Percentiles rank a stretch among this genome's conserved stretches.
These are phyloP conservation scores for Tardiomyces depauwii DNA, from an alignment of 1,139 yeast genomes.

Conservation along the genomic window DNA sequence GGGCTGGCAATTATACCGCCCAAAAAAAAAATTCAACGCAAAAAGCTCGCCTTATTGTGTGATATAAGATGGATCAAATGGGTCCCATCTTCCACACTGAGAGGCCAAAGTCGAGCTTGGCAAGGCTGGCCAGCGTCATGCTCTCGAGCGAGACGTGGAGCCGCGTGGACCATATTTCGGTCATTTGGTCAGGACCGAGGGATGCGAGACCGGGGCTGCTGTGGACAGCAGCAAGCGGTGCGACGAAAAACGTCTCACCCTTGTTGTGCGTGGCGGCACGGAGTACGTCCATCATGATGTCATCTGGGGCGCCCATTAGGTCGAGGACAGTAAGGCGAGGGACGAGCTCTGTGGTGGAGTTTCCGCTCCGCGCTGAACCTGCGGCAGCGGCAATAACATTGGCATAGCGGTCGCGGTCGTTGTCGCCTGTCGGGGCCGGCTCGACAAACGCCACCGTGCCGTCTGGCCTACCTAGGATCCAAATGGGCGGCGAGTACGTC, in stretches of 20 bases:
- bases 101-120: too few relatives aligned
- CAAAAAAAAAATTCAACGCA: too few relatives aligned
- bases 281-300: slow-evolving; percentile 15
- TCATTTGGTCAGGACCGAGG: neutral
- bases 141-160: neutral
- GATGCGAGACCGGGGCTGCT: too few relatives aligned
- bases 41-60: too few relatives aligned
- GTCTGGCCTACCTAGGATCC: slow-evolving; percentile 47
- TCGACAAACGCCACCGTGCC: slow-evolving; percentile 17
- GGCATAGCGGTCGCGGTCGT: slow-evolving; percentile 17
- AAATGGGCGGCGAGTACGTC: slow-evolving; percentile 86
- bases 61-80: too few relatives aligned
- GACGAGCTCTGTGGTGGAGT: neutral
- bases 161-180: neutral
- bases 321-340: slow-evolving; percentile 31
- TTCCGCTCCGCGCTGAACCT: neutral
- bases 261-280: neutral
- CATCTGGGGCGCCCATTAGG: slow-evolving; percentile 43
- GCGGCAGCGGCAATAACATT: slow-evolving; percentile 7
- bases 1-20: too few relatives aligned
- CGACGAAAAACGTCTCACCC: neutral
- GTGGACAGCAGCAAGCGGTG: neutral
- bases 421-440: slow-evolving; percentile 15
- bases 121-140: too few relatives aligned
- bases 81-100: too few relatives aligned